Base-by-base conservation (phyloP, 805 yeast species). In the Henningerozyma blattae region DNA sequence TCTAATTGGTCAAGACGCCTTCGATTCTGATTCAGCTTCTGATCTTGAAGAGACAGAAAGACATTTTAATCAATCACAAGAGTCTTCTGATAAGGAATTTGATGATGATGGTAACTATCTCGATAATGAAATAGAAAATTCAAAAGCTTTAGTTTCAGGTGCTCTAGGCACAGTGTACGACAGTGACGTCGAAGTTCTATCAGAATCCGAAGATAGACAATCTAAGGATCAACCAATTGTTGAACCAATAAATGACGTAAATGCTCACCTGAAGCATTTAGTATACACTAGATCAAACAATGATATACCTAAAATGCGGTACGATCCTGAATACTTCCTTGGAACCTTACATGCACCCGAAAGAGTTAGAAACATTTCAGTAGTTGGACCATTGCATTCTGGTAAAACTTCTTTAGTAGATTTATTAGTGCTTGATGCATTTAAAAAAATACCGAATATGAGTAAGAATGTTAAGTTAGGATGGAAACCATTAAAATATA, bases 371-470 rank as follows among this genome's bases (percentile, higher is more conserved):
- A 87, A 81, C 53, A 59, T 87, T 14, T 80, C 87, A 0, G 44
- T 91, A 1, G 72, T 77, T n/a, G 98, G 98, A 0, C 72, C 75
- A 28, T 51, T 81, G 2, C 82, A 83, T 45, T 75, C 84, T 4
- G 99, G 99, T 2, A 91, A 91, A 57, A 82, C 97, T 0, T 65
- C 84, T 0, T 57, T 87, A 1, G 43, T 83, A 3, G 95, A 89
- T 49, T 52, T 69, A 54, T 54, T 89, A 17, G 72, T 85, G 0
- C 42, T 61, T 3, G 75, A 78, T 36, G 75, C 94, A 0, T 95
- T 85, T 45, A 48, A 57, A 32, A 39, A 37, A 17, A 36, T 52
- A n/a, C 50, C 64, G 4, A 36, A 47, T 14, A 33, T 45, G 10
- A 43, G 54, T n/a, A 45, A 43, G 4, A 48, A 51, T n/a, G 41